Conservation (phyloP, 352 stramenopile genomes). For the Globisporangium paddicum region DNA sequence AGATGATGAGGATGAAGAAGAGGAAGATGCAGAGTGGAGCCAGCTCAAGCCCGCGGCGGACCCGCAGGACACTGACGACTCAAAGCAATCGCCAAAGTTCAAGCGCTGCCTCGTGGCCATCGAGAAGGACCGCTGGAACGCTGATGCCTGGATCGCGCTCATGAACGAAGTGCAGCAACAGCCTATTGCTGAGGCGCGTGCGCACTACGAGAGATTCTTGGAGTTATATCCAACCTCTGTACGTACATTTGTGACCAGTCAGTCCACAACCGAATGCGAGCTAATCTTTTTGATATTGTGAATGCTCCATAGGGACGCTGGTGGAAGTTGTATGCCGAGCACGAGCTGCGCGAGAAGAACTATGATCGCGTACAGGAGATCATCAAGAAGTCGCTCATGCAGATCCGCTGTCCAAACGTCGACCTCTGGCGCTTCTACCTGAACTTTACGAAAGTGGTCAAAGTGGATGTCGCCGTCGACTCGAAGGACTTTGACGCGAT, state of each 20-base stretch:
- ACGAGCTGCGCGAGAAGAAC: constrained; percentile 81
- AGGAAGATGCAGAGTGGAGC: constrained; percentile 74
- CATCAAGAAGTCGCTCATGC: constrained; percentile 86
- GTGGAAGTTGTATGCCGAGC: constrained; percentile 86
- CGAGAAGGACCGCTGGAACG: constrained; percentile 59
- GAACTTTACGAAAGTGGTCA: constrained; percentile 83
- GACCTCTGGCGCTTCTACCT: constrained; percentile 88
- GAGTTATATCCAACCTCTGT: constrained; percentile 63
- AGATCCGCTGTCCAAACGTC: constrained; percentile 74
- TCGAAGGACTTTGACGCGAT: constrained; percentile 56
- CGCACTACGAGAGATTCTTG: constrained; percentile 79
- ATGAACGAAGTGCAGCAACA: constrained; percentile 77
- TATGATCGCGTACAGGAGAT: constrained; percentile 85
- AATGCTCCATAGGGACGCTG: constrained; percentile 42
- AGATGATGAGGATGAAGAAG: constrained; percentile 74
- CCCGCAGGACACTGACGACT: not conserved
- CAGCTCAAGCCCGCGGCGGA: constrained; percentile 26
- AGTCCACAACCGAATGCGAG: not conserved
- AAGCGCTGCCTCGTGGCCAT: constrained; percentile 50
- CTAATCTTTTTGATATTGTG: not conserved
- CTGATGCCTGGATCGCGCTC: constrained; percentile 73
- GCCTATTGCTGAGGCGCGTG: constrained; percentile 52
- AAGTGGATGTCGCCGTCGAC: constrained; percentile 69
- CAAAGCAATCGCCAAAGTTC: constrained; percentile 52
- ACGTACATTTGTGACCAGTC: not conserved